These are phyloP conservation scores for Neofusicoccum laricinum DNA, from an alignment of 2,329 filamentous ascomycete genomes.

Conservation along the genomic window DNA sequence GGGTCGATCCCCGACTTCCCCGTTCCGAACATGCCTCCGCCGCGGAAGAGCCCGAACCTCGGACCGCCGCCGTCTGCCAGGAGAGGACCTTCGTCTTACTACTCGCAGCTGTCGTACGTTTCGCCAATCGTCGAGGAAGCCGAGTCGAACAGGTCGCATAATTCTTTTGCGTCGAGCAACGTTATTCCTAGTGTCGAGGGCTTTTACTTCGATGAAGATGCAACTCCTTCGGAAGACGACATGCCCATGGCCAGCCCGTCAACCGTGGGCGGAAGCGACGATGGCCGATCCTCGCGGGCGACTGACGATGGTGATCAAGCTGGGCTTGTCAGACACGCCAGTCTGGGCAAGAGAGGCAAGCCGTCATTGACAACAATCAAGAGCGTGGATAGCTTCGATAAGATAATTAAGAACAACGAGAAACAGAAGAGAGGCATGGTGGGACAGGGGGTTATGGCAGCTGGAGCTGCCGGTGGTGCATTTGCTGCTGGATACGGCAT, in stretches of 20 bases:
- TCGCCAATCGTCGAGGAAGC: slow-evolving; percentile 50
- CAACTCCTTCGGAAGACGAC: slow-evolving; percentile 36
- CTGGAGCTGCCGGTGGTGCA: slow-evolving; percentile 17
- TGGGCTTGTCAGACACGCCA: slow-evolving; percentile 47
- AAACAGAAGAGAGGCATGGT: slow-evolving; percentile 19
- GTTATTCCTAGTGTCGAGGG: slow-evolving; percentile 44
- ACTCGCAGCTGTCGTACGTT: slow-evolving; percentile 47
- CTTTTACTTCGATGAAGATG: slow-evolving; percentile 39
- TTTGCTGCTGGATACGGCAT: slow-evolving; percentile 26
- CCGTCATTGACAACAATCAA: slow-evolving; percentile 49
- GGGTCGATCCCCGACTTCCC: slow-evolving; percentile 43
- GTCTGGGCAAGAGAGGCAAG: slow-evolving; percentile 46
- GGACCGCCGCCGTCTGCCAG: slow-evolving; percentile 49
- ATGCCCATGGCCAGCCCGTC: slow-evolving; percentile 28
- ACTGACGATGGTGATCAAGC: slow-evolving; percentile 35
- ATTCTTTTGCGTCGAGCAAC: slow-evolving; percentile 49
- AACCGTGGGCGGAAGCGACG: slow-evolving; percentile 12
- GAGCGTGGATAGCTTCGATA: slow-evolving; percentile 37
- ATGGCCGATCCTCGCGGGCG: slow-evolving; percentile 27
- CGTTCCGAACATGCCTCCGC: slow-evolving; percentile 31
- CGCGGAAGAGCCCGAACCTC: slow-evolving; percentile 41
- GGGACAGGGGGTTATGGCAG: slow-evolving; percentile 15
- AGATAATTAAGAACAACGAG: slow-evolving; percentile 19
- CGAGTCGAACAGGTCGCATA: slow-evolving; percentile 40
- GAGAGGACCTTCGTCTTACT: slow-evolving; percentile 48